Conservation (phyloP, 352 stramenopile species). For the Phytophthora quininea region DNA sequence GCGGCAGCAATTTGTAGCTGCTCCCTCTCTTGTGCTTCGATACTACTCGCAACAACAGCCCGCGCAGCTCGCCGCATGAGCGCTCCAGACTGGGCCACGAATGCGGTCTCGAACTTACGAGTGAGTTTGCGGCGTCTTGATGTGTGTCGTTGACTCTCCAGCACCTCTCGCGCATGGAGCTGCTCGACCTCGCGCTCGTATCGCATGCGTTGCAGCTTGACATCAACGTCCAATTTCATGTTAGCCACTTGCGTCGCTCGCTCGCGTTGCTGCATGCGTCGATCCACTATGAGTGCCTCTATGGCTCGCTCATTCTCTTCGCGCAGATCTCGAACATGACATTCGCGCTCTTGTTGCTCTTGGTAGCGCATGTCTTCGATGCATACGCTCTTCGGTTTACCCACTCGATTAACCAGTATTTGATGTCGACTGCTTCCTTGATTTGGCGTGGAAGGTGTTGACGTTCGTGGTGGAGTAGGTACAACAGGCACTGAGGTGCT, state of each 20-base stretch:
- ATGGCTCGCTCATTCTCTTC: conserved; percentile 71
- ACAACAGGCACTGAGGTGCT: neutral
- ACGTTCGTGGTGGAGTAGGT: conserved; percentile 2
- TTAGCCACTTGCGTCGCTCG: conserved; percentile 57
- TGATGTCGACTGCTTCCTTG: conserved; percentile 57
- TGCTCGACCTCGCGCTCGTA: conserved; percentile 63
- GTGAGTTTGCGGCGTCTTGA: conserved; percentile 49
- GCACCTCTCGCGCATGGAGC: conserved; percentile 40
- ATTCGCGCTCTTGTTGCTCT: conserved; percentile 50
- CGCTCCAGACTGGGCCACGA: conserved; percentile 61
- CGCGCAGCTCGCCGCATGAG: conserved; percentile 72
- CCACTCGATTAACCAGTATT: conserved; percentile 56
- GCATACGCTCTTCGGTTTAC: conserved; percentile 35
- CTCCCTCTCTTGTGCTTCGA: conserved; percentile 41
- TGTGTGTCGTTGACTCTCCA: conserved; percentile 59
- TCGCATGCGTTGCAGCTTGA: conserved; percentile 69
- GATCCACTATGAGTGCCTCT: conserved; percentile 72
- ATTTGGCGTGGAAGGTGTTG: conserved; percentile 9
- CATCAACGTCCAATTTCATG: conserved; percentile 68
- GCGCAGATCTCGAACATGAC: conserved; percentile 58
- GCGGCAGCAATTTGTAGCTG: conserved; percentile 28
- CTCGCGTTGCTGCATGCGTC: conserved; percentile 67
- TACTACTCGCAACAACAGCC: conserved; percentile 38
- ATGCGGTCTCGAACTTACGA: conserved; percentile 54
- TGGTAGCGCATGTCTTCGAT: conserved; percentile 45